These are phyloP conservation scores for Talaromyces sp. DNA, from an alignment of 2,329 filamentous ascomycete genomes.

Conservation along the genomic window DNA sequence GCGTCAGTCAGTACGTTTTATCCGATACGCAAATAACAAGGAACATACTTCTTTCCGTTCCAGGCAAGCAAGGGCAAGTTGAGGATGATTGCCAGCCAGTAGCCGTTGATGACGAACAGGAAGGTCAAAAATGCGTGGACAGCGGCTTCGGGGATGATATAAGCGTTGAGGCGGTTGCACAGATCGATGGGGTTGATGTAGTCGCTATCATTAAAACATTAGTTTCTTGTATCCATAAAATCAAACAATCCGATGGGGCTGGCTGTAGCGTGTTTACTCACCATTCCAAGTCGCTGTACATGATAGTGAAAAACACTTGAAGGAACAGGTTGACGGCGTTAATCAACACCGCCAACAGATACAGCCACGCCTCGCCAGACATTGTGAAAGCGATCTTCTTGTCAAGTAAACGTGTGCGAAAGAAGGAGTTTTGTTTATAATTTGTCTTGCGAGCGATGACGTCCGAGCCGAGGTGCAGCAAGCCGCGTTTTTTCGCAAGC, in stretches of 20 bases:
- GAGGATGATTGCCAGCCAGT: slow-evolving; percentile 89
- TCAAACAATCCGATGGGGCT: not conserved
- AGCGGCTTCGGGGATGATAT: slow-evolving; percentile 97
- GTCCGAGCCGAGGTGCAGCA: not conserved
- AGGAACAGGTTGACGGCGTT: slow-evolving; percentile 99
- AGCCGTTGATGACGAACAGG: slow-evolving; percentile 96
- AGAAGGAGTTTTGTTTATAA: not conserved
- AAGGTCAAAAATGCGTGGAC: slow-evolving; percentile 95
- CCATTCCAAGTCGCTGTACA: slow-evolving; percentile 99
- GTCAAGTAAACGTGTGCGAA: not conserved
- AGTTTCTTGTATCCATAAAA: not conserved
- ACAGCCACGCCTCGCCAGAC: slow-evolving; percentile 98
- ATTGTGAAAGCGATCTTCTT: slow-evolving; percentile 52
- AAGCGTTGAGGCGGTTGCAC: slow-evolving; percentile 99
- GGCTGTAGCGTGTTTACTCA: slow-evolving; percentile 44
- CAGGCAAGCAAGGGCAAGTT: slow-evolving; percentile 88
- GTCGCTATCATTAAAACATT: slow-evolving; percentile 59
- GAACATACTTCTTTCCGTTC: slow-evolving; percentile 88
- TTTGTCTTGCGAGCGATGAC: not conserved
- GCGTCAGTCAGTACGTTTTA: slow-evolving; percentile 17
- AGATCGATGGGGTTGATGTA: slow-evolving; percentile 99
- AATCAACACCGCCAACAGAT: slow-evolving; percentile 94
- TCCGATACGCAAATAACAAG: not conserved
- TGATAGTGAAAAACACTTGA: slow-evolving; percentile 99
- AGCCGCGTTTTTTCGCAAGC: not conserved